Conservation (phyloP, 345 rosid species). For the Viola odorata region DNA sequence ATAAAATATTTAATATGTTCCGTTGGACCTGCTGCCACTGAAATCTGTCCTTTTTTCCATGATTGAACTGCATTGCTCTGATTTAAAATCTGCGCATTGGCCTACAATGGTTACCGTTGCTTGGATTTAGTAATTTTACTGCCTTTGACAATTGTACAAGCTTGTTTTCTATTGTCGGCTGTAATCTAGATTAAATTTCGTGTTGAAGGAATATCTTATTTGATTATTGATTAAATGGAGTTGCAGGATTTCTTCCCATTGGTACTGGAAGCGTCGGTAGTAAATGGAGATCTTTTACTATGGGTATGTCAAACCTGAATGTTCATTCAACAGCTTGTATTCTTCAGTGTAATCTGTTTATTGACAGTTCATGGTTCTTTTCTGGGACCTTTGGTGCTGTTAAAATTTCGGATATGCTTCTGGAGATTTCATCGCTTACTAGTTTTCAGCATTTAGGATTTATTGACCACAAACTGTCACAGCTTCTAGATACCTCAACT, state of each 20-base stretch:
- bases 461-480: too few species aligned
- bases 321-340: not conserved
- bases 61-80: not conserved
- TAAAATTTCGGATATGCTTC: too few species aligned
- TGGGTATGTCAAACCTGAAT: slow-evolving; percentile 43
- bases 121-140: too few species aligned
- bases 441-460: too few species aligned
- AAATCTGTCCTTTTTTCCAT: slow-evolving; percentile 1
- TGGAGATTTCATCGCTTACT: too few species aligned
- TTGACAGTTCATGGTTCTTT: not conserved
- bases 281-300: slow-evolving; percentile 83
- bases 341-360: not conserved
- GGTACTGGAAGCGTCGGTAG: slow-evolving; percentile 59
- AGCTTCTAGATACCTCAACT: too few species aligned
- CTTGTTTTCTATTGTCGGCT: too few species aligned
- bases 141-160: too few species aligned
- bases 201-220: not conserved
- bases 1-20: not conserved
- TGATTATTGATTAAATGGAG: slow-evolving; percentile 12
- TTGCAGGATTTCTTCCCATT: slow-evolving; percentile 74
- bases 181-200: too few species aligned
- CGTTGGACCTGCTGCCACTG: not conserved
- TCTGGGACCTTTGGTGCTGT: too few species aligned
- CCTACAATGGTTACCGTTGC: too few species aligned
- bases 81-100: slow-evolving; percentile 1